Evolutionary conservation across 352 stramenopile species (phyloP), one percentile per base, ranked within the genome.

Genomic region (Pseudoperonospora humuli): DNA sequence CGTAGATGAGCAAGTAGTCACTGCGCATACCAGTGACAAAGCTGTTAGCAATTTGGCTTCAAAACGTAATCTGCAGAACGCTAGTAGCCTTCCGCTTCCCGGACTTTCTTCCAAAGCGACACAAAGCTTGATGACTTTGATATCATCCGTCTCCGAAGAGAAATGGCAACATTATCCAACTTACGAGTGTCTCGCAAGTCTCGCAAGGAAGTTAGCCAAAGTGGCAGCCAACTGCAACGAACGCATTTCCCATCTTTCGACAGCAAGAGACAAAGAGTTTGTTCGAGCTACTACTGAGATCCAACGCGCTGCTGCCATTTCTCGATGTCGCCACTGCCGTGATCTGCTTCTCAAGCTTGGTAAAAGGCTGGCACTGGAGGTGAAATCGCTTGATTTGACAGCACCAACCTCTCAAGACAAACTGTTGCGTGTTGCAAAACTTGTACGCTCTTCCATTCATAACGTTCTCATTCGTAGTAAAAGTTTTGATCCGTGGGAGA

Each of bases 311-410:
- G 60, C 66, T 23, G 63, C 48, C 6, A 62, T 70, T 9, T 44
- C 43, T 25, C 57, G 66, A 3, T 77, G 63, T 25, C 57, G 53
- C 1, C 37, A 62, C n/a, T 77, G 66, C 19, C 66, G 63, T n/a
- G 50, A 74, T 32, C 38, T 61, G 20, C 39, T 76, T n/a, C 64
- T 74, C 35, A 56, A 67, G 38, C 56, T 77, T 0, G 59, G 63
- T 24, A 76, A 76, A 52, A 53, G 54, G 18, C 24, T 64, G 18
- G 60, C 63, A 26, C 44, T 76, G 8, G 25, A 56, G 17, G 19
- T 45, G 20, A 63, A 43, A 2, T 14, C 41, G 7, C 25, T 58
- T 15, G 32, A 54, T 39, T 19, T 2, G 21, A 31, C 26, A 21
- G 18, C 19, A n/a, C 18, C 11, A 35, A 50, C 50, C 31, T 57